Conservation (phyloP, 2,329 filamentous ascomycete genomes). For the Cercospora sp. region DNA sequence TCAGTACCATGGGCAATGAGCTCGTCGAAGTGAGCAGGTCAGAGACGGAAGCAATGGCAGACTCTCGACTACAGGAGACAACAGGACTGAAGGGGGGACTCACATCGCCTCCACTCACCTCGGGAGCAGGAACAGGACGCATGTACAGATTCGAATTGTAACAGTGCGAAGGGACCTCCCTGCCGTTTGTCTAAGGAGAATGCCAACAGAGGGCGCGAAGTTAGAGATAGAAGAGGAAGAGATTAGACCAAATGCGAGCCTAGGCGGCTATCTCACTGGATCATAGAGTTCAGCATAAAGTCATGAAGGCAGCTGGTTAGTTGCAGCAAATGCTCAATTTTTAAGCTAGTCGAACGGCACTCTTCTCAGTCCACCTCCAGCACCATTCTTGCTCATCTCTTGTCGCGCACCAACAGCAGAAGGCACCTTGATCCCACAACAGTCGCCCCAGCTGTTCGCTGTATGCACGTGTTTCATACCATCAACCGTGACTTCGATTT, state of each 20-base stretch:
- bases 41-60: background rate
- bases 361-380: slow-evolving; percentile 64
- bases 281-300: background rate
- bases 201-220: background rate
- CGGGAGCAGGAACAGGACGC: background rate
- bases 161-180: background rate
- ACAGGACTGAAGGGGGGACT: background rate
- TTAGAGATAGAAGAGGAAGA: background rate
- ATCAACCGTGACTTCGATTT: slow-evolving; percentile 64
- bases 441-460: slow-evolving; percentile 78
- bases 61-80: background rate
- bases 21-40: background rate
- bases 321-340: background rate
- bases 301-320: background rate
- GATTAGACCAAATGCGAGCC: background rate
- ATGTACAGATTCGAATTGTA: background rate
- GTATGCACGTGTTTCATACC: slow-evolving; percentile 63
- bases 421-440: slow-evolving; percentile 96
- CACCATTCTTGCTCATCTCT: slow-evolving; percentile 76
- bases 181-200: background rate
- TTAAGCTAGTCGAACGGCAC: slow-evolving; percentile 72
- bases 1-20: background rate
- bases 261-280: background rate
- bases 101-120: background rate
- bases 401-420: slow-evolving; percentile 88